Conservation (phyloP, 2,329 filamentous ascomycete species). For the Aspergillus neotritici region DNA sequence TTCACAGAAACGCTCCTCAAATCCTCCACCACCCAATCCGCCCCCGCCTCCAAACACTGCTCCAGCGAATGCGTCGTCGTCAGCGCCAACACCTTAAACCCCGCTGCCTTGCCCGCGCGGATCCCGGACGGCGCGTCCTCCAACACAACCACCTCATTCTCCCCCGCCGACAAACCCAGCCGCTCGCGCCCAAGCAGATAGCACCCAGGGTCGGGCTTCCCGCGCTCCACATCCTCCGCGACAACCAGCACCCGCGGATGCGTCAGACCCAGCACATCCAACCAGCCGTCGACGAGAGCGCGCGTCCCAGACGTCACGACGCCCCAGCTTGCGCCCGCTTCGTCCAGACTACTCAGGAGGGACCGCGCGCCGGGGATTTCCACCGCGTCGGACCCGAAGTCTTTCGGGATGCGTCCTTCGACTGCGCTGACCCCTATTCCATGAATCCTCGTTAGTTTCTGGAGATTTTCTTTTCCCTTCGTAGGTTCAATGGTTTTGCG, state of each 20-base stretch:
- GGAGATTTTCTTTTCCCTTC: not conserved
- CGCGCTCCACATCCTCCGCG: conserved; percentile 67
- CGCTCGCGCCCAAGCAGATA: conserved; percentile 63
- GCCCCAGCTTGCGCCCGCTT: conserved; percentile 65
- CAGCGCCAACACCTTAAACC: conserved; percentile 77
- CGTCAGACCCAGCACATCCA: conserved; percentile 60
- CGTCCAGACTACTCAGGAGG: conserved; percentile 63
- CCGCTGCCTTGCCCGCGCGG: conserved; percentile 73
- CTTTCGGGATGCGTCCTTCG: conserved; percentile 70
- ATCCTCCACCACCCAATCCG: conserved; percentile 82
- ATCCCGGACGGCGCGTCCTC: conserved; percentile 89
- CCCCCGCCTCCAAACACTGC: conserved; percentile 67
- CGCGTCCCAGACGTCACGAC: conserved; percentile 71
- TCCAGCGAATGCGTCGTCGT: conserved; percentile 74
- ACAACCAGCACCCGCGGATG: conserved; percentile 63
- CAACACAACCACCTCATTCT: conserved; percentile 62
- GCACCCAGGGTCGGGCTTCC: conserved; percentile 72
- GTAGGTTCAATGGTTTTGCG: not conserved
- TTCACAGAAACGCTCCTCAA: conserved; percentile 65
- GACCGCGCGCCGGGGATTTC: conserved; percentile 79
- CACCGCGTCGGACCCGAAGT: conserved; percentile 69
- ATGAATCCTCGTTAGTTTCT: not conserved
- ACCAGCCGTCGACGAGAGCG: conserved; percentile 65
- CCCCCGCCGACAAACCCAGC: conserved; percentile 41
- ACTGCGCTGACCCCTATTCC: conserved; percentile 66